These are phyloP conservation scores for Hypoxylon sp. DNA, from an alignment of 2,329 filamentous ascomycete genomes.

Conservation along the genomic window DNA sequence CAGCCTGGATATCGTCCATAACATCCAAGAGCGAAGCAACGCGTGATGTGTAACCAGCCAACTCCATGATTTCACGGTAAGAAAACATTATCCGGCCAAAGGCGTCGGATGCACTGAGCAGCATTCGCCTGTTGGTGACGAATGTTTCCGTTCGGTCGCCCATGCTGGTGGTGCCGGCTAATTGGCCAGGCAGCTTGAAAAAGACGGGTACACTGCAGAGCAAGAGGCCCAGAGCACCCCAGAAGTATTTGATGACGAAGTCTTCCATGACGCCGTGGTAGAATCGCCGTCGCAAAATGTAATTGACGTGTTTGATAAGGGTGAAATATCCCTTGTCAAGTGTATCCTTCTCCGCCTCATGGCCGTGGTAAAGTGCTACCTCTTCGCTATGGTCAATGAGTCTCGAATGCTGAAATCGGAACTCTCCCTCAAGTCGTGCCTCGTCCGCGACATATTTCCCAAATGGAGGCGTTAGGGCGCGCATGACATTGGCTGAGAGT, in stretches of 20 bases:
- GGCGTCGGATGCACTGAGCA: slow-evolving; percentile 93
- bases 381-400: slow-evolving; percentile 98
- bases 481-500: slow-evolving; percentile 91
- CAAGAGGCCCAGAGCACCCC: slow-evolving; percentile 91
- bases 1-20: slow-evolving; percentile 91
- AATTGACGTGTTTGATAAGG: slow-evolving; percentile 98
- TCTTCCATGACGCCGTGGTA: slow-evolving; percentile 99
- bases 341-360: slow-evolving; percentile 94
- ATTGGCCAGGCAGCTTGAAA: slow-evolving; percentile 85
- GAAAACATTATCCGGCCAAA: slow-evolving; percentile 98
- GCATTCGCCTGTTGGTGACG: slow-evolving; percentile 91
- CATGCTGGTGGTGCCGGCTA: slow-evolving; percentile 68
- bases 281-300: slow-evolving; percentile 88
- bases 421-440: slow-evolving; percentile 93
- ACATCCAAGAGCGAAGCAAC: slow-evolving; percentile 91
- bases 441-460: slow-evolving; percentile 98
- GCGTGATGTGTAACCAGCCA: slow-evolving; percentile 94
- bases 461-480: slow-evolving; percentile 93
- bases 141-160: slow-evolving; percentile 82
- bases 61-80: slow-evolving; percentile 95
- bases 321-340: slow-evolving; percentile 99
- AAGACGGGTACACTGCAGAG: slow-evolving; percentile 97
- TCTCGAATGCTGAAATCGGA: slow-evolving; percentile 92
- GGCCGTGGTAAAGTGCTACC: slow-evolving; percentile 89
- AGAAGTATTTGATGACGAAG: slow-evolving; percentile 99